Conservation (phyloP, 352 stramenopile genomes). For the Thalassiosira delicatula region DNA sequence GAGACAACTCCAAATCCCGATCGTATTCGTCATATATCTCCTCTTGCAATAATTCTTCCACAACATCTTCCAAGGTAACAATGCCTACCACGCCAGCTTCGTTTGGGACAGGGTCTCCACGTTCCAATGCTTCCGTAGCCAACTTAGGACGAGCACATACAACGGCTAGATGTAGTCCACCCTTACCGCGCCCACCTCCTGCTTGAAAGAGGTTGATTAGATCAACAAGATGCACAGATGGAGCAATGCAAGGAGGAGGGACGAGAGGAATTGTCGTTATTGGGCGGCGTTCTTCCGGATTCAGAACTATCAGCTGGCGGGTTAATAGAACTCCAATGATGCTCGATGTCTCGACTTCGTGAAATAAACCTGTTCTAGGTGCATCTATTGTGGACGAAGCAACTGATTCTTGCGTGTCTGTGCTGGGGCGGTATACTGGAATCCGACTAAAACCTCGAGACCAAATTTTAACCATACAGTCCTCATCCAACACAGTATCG, state of each 20-base stretch:
- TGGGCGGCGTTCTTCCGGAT: constrained; percentile 75
- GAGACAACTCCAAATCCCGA: too few species aligned
- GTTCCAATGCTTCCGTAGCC: constrained; percentile 79
- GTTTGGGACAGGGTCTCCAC: constrained; percentile 59
- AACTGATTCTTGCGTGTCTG: too few species aligned
- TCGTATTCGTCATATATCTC: constrained; percentile 14
- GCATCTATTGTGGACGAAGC: too few species aligned
- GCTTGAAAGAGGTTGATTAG: constrained; percentile 92
- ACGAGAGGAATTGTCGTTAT: constrained; percentile 75
- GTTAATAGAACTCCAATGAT: constrained; percentile 89
- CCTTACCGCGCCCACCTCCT: constrained; percentile 81
- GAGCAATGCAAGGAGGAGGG: constrained; percentile 87
- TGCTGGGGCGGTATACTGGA: too few species aligned
- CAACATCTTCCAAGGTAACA: constrained; percentile 90
- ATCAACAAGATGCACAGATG: constrained; percentile 87
- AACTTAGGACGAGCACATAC: constrained; percentile 65
- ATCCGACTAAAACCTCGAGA: too few species aligned
- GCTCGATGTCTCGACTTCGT: too few species aligned
- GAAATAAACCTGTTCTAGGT: too few species aligned
- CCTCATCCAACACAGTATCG: too few species aligned
- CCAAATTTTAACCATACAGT: too few species aligned
- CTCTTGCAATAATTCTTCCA: constrained; percentile 87
- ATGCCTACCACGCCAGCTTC: constrained; percentile 86
- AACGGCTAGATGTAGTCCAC: constrained; percentile 75
- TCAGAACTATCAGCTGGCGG: constrained; percentile 89